Base-by-base conservation (phyloP, 345 rosid genomes). In the Odontarrhena argentea region DNA sequence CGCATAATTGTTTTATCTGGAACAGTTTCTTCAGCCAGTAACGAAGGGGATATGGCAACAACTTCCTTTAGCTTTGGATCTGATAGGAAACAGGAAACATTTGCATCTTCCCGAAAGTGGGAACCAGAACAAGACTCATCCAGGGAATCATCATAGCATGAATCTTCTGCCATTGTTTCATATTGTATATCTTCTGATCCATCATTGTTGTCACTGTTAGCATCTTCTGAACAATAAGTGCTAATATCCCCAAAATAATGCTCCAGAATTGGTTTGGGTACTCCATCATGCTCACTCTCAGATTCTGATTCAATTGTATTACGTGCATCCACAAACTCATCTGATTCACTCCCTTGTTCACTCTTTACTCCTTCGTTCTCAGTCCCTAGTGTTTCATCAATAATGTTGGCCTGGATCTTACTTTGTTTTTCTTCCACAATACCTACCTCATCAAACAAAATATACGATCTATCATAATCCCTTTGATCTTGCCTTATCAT, bases 261-360 rank as follows among this genome's bases (percentile, higher is more conserved):
- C 65, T 68, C 77, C 45, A 54, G 25, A 15, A 22, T 77, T 41
- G 51, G 71, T 61, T 41, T 65, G 37, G 55, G 60, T 41, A 13
- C 76, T 69, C 62, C 73, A 42, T 69, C 74, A 44, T 63, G 63
- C 47, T 82, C 84, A 58, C 30, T 41, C 61, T 52, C 69, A 32
- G 87, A 90, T 83, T 88, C 98, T 10, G 98, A 85, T 47, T 93
- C 97, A 42, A 93, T 85, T 15, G 91, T 88, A 76, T 93, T 90
- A 62, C 89, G 91, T 59, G 97, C 97, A 82, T 93, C 98, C 83
- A 80, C 65, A 47, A 64, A 90, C 71, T 85, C 77, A 62, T 93
- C 98, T 49, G 80, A 66, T 75, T 90, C 97, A 73, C 76, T 72
- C 13, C 36, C 76, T 64, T 65, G 59, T 49, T 72, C 76, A 68